A percentile compares a stretch with the other conserved stretches of the same genome.
These are phyloP conservation scores for Dactylis glomerata DNA, from an alignment of 176 grass and related monocot genomes.

Conservation along the genomic window DNA sequence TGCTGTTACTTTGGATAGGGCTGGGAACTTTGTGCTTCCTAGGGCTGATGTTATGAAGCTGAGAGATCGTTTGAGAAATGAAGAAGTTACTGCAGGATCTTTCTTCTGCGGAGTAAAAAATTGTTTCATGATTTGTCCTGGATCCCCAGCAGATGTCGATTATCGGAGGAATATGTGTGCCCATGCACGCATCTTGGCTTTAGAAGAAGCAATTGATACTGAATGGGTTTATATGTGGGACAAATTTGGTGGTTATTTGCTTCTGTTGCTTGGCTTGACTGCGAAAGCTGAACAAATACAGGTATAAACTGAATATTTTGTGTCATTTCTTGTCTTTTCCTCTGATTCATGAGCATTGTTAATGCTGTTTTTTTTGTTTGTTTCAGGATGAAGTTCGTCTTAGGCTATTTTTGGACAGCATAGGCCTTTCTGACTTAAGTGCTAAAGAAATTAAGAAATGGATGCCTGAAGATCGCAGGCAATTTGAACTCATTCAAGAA, in stretches of 20 bases:
- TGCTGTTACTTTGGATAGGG: slow-evolving; percentile 80
- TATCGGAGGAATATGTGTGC: slow-evolving; percentile 97
- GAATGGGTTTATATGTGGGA: slow-evolving; percentile 99
- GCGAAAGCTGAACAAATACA: slow-evolving; percentile 99
- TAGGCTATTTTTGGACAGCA: slow-evolving; percentile 97
- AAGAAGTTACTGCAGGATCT: slow-evolving; percentile 82
- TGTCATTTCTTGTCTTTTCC: slow-evolving; percentile 11
- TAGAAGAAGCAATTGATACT: slow-evolving; percentile 99
- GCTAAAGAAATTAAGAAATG: slow-evolving; percentile 99
- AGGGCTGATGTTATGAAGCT: slow-evolving; percentile 98
- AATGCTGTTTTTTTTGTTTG: slow-evolving; percentile 24
- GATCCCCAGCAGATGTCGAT: slow-evolving; percentile 64
- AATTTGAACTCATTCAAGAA: slow-evolving; percentile 98
- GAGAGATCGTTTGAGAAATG: slow-evolving; percentile 93
- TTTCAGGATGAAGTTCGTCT: slow-evolving; percentile 98
- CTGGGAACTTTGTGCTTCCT: slow-evolving; percentile 98
- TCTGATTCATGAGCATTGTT: slow-evolving; percentile 10
- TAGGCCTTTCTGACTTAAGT: slow-evolving; percentile 96
- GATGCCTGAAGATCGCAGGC: slow-evolving; percentile 95
- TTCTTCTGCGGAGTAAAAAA: slow-evolving; percentile 66
- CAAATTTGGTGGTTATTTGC: slow-evolving; percentile 97
- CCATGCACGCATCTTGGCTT: slow-evolving; percentile 93
- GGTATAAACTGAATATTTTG: slow-evolving; percentile 42
- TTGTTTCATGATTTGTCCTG: slow-evolving; percentile 59
- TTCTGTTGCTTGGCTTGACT: slow-evolving; percentile 97